Percentiles rank a stretch among this genome's conserved stretches.
phyloP scores from a whole-genome alignment of 345 rosid genomes.

The Crucihimalaya himalaica region DNA sequence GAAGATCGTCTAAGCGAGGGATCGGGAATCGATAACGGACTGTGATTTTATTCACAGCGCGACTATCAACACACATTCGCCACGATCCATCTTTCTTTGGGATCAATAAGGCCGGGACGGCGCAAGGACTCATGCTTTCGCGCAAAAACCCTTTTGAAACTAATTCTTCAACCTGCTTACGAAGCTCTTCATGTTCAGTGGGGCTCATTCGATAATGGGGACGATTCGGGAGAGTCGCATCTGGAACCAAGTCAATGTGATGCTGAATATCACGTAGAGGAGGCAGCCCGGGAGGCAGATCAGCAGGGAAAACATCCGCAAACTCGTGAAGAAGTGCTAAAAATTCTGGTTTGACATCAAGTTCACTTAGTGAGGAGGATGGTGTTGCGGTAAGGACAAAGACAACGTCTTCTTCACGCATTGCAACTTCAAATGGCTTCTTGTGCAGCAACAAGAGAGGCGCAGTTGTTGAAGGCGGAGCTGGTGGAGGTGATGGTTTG shows the following conservation, averaged over 20 bases:
- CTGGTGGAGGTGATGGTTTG: too few species aligned
- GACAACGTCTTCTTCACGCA: too few species aligned
- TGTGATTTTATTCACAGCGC: not conserved
- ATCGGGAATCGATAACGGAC: not conserved
- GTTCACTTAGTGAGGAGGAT: too few species aligned
- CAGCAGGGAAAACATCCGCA: too few species aligned
- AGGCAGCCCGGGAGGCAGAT: too few species aligned
- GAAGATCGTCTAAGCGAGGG: not conserved
- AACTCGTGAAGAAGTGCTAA: too few species aligned
- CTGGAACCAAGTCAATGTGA: too few species aligned
- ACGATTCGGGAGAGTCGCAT: not conserved
- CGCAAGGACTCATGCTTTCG: not conserved
- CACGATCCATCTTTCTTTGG: not conserved
- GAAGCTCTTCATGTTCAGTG: not conserved
- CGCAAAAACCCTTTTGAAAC: not conserved
- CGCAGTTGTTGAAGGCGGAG: fast-evolving
- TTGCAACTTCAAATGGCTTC: too few species aligned
- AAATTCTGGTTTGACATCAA: too few species aligned
- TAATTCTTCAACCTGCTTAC: not conserved
- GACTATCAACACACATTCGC: not conserved
- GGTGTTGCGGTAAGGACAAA: too few species aligned
- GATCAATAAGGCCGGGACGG: fast-evolving
- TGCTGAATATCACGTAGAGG: too few species aligned
- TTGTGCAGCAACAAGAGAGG: too few species aligned
- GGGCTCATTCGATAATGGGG: not conserved